phyloP scores from a whole-genome alignment of 2,329 filamentous ascomycete species.

The Thielaviopsis populi region DNA sequence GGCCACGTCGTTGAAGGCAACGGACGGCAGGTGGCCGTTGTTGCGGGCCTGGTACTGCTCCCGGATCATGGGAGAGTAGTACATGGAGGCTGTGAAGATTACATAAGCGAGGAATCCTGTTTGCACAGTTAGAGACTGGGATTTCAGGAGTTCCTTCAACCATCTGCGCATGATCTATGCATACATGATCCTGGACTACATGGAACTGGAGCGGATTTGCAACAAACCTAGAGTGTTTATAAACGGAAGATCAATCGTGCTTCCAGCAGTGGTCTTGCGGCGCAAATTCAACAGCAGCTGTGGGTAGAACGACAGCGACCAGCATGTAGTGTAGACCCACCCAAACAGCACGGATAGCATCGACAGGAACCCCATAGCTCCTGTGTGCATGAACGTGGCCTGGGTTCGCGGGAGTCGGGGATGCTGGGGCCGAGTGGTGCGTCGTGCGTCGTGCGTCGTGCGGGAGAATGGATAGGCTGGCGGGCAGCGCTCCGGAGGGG shows the following conservation, averaged over 20 bases:
- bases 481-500: too few species aligned
- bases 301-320: conserved; percentile 87
- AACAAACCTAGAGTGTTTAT: conserved; percentile 47
- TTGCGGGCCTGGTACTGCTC: conserved; percentile 73
- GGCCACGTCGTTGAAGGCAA: conserved; percentile 75
- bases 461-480: not conserved
- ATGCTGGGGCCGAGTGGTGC: not conserved
- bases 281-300: conserved; percentile 69
- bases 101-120: conserved; percentile 60
- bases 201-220: not conserved
- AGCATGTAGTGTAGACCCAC: conserved; percentile 61
- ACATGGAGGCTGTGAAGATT: conserved; percentile 57
- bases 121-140: not conserved
- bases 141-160: not conserved
- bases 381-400: conserved; percentile 1
- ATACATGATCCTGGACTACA: not conserved
- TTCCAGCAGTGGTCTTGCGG: conserved; percentile 63
- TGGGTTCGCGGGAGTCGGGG: not conserved
- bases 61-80: conserved; percentile 64
- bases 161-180: not conserved
- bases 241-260: conserved; percentile 75
- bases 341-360: conserved; percentile 46
- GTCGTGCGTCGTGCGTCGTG: conserved; percentile 1
- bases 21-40: conserved; percentile 60
- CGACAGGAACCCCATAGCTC: conserved; percentile 27